Base-by-base conservation (phyloP, 2,329 filamentous ascomycete species). In the Calonectria henricotiae region DNA sequence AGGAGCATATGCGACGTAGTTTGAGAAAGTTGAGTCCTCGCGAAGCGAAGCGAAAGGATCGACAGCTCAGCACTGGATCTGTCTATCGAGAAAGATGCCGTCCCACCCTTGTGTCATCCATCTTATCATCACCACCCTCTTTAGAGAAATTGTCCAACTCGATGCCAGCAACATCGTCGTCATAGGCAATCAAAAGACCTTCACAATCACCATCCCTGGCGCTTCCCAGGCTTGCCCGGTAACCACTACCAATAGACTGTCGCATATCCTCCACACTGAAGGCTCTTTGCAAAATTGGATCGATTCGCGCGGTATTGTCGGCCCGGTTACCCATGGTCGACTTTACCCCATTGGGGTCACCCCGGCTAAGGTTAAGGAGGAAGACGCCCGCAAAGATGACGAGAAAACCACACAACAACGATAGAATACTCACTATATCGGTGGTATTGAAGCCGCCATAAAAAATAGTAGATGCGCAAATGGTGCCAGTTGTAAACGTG, bases 361-460 rank as follows among this genome's bases (percentile, higher is more conserved):
- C 15, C 3, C 51, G 51, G 5, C 35, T 58, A 12, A 39, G 51
- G 12, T 58, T 58, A 20, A 58, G 51, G 20, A 58, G 51, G 20
- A 23, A 39, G 35, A 58, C 51, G 25, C 51, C 51, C 1, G 51
- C 5, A 39, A 58, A 58, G 12, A n/a, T 58, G 13, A 23, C 20
- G 12, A 58, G 51, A 39, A 58, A 58, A 3, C 51, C 51, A 7
- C 51, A 58, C 25, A 39, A 12, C 4, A 58, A n/a, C 13, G 51
- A 58, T 12, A n/a, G 30, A 37, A 58, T 58, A 32, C 20, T 58
- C 3, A 58, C 20, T 9, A 32, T 32, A 27, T 58, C 20, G 3
- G 32, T 39, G 4, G 49, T 61, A 23, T 61, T 61, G 27, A 61
- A 43, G 15, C 55, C 55, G 11, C 55, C 55, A n/a, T 43, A 61